A percentile compares a stretch with the other conserved stretches of the same genome.
phyloP scores from a whole-genome alignment of 2,329 filamentous ascomycete species.

The Microcyclospora tardicrescens region DNA sequence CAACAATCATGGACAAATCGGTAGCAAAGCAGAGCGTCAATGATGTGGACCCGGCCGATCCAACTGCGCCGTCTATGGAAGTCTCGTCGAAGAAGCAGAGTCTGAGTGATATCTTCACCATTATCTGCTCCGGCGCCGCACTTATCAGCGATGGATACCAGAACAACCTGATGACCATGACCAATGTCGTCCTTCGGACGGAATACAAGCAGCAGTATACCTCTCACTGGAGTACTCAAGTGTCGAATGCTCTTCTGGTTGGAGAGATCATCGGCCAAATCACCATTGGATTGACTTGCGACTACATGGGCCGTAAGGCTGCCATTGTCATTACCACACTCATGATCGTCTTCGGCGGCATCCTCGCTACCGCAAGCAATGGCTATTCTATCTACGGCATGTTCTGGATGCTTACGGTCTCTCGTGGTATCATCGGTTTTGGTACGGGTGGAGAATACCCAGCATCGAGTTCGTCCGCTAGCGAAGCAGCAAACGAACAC shows the following conservation, averaged over 20 bases:
- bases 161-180: slow-evolving; percentile 25
- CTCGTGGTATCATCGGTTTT: slow-evolving; percentile 35
- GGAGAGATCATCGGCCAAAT: slow-evolving; percentile 28
- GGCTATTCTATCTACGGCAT: slow-evolving; percentile 35
- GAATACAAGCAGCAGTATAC: slow-evolving; percentile 12
- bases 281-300: slow-evolving; percentile 24
- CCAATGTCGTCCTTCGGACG: slow-evolving; percentile 20
- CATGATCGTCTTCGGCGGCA: slow-evolving; percentile 35
- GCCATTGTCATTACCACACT: slow-evolving; percentile 35
- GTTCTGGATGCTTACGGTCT: slow-evolving; percentile 41
- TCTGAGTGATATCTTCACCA: slow-evolving; percentile 9
- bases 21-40: background rate
- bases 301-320: slow-evolving; percentile 34
- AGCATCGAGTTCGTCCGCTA: slow-evolving; percentile 34
- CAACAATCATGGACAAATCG: background rate
- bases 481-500: slow-evolving; percentile 38
- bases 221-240: slow-evolving; percentile 5
- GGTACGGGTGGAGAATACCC: slow-evolving; percentile 39
- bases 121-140: slow-evolving; percentile 18
- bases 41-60: background rate
- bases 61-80: slow-evolving; percentile 1
- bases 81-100: slow-evolving; percentile 5
- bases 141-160: slow-evolving; percentile 25
- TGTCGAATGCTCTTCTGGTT: slow-evolving; percentile 23
- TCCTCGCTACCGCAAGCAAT: slow-evolving; percentile 31